phyloP scores from a whole-genome alignment of 768 basidiomycete genomes.

The Psilocybe subaeruginosa region DNA sequence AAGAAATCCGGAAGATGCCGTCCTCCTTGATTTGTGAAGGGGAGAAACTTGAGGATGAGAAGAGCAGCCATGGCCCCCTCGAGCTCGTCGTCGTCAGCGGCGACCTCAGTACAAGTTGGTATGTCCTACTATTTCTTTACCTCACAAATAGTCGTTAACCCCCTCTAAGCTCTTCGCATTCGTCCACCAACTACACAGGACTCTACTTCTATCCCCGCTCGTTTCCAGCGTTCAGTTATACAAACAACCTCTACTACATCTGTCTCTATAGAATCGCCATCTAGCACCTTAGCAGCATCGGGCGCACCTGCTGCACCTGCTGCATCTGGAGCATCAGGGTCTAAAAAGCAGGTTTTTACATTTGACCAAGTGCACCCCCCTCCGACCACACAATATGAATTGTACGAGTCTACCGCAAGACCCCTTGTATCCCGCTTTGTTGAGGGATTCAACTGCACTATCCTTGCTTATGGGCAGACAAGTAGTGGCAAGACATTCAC shows the following conservation, averaged over 20 bases:
- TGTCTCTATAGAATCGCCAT: constrained; percentile 81
- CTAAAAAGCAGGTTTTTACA: constrained; percentile 84
- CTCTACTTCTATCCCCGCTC: constrained; percentile 82
- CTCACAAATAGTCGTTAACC: constrained; percentile 20
- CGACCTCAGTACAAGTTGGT: constrained; percentile 96
- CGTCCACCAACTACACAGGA: constrained; percentile 88
- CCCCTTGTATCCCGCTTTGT: constrained; percentile 87
- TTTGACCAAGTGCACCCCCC: constrained; percentile 96
- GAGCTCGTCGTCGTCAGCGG: constrained; percentile 69
- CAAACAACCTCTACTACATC: constrained; percentile 72
- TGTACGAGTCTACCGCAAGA: constrained; percentile 84
- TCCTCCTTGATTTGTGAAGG: constrained; percentile 32
- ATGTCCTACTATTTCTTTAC: constrained; percentile 36
- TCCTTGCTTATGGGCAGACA: constrained; percentile 97
- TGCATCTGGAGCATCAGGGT: constrained; percentile 43
- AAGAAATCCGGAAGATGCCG: constrained; percentile 38
- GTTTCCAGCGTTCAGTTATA: constrained; percentile 91
- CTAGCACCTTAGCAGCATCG: constrained; percentile 50
- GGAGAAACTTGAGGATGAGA: constrained; percentile 32
- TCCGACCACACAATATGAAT: constrained; percentile 79
- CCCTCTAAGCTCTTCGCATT: constrained; percentile 75
- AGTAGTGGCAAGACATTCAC: constrained; percentile 97
- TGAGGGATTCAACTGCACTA: constrained; percentile 96
- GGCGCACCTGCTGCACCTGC: constrained; percentile 54
- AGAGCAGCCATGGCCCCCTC: constrained; percentile 70